These are phyloP conservation scores for Chaetomiaceae sp. DNA, from an alignment of 2,329 filamentous ascomycete genomes.

Conservation along the genomic window DNA sequence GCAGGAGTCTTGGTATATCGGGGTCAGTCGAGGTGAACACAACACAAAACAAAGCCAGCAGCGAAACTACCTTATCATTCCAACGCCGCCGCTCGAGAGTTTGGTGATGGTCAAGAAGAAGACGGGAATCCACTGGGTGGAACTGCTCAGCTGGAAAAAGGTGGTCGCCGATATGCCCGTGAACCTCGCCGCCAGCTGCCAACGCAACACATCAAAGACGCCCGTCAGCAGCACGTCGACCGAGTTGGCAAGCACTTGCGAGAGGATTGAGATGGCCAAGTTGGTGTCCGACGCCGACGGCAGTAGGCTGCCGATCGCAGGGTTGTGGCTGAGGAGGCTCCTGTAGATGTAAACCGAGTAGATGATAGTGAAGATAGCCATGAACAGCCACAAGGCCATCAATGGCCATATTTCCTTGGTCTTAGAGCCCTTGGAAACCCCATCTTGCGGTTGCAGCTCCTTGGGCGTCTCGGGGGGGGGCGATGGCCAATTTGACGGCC, in stretches of 20 bases:
- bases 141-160: slow-evolving; percentile 8
- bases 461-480: not conserved
- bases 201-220: slow-evolving; percentile 1
- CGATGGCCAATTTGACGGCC: not conserved
- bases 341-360: slow-evolving; percentile 5
- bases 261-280: slow-evolving; percentile 5
- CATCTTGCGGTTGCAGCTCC: not conserved
- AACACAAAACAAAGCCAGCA: not conserved
- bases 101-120: slow-evolving; percentile 6
- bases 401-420: not conserved
- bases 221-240: not conserved
- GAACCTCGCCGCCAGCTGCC: not conserved
- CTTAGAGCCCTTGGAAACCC: not conserved
- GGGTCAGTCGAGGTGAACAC: not conserved
- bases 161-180: slow-evolving; percentile 1
- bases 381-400: not conserved
- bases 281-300: slow-evolving; percentile 2
- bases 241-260: slow-evolving; percentile 1
- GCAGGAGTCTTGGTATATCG: not conserved
- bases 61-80: not conserved
- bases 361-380: not conserved
- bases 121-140: slow-evolving; percentile 2
- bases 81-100: not conserved
- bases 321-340: not conserved
- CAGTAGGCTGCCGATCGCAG: not conserved